phyloP scores from a whole-genome alignment of 75 land plant species.

The Pinus taeda region DNA sequence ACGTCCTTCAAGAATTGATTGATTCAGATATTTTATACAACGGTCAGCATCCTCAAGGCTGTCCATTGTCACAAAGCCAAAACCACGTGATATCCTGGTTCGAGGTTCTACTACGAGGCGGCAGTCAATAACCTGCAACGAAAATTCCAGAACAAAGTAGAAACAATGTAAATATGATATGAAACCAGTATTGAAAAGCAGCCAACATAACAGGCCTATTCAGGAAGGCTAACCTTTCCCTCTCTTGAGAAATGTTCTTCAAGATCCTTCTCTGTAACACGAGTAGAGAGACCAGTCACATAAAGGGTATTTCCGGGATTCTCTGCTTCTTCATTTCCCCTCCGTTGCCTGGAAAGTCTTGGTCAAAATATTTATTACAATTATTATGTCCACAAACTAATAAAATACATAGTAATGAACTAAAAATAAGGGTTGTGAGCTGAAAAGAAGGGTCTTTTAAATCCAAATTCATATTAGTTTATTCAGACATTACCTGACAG shows the following conservation, averaged over 20 bases:
- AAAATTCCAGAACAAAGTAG: neutral
- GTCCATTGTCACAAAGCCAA: slow-evolving; percentile 93
- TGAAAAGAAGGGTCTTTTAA: neutral
- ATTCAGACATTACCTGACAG: slow-evolving; percentile 30
- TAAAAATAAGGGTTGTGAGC: neutral
- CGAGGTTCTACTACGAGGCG: slow-evolving; percentile 86
- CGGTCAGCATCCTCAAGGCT: slow-evolving; percentile 78
- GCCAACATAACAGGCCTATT: neutral
- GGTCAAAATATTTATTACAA: neutral
- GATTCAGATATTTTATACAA: slow-evolving; percentile 87
- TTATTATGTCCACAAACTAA: neutral
- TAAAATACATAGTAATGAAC: neutral
- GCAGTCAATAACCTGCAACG: slow-evolving; percentile 67
- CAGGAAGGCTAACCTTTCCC: slow-evolving; percentile 55
- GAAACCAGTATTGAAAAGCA: neutral
- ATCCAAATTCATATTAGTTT: neutral
- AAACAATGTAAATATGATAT: neutral
- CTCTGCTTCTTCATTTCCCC: slow-evolving; percentile 23
- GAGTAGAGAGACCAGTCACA: slow-evolving; percentile 75
- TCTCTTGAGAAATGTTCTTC: slow-evolving; percentile 72
- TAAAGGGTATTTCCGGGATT: slow-evolving; percentile 85
- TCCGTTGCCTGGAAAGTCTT: slow-evolving; percentile 3
- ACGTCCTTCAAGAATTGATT: slow-evolving; percentile 91
- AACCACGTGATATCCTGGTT: slow-evolving; percentile 86
- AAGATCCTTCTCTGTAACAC: slow-evolving; percentile 73